Conservation (phyloP, 2,329 filamentous ascomycete genomes). For the Madurella fahalii region DNA sequence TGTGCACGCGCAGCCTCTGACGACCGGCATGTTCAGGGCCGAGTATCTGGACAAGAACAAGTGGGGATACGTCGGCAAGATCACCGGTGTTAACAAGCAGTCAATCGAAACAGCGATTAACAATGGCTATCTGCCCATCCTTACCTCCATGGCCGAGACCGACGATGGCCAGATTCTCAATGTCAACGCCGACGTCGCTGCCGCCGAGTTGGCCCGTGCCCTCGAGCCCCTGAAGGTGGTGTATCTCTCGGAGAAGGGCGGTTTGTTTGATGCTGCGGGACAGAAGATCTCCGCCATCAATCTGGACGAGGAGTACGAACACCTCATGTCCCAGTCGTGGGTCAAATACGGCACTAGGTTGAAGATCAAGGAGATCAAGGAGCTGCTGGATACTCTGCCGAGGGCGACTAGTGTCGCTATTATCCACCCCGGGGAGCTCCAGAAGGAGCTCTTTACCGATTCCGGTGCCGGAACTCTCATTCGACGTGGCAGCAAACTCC, state of each 20-base stretch:
- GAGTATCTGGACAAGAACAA: conserved; percentile 96
- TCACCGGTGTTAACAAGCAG: conserved; percentile 84
- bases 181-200: conserved; percentile 95
- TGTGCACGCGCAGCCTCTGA: conserved; percentile 83
- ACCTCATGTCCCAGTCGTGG: conserved; percentile 91
- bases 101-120: conserved; percentile 89
- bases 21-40: conserved; percentile 82
- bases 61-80: conserved; percentile 93
- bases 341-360: conserved; percentile 90
- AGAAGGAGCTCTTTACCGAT: conserved; percentile 96
- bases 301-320: conserved; percentile 91
- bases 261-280: conserved; percentile 86
- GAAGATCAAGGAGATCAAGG: conserved; percentile 98
- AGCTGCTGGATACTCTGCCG: conserved; percentile 81
- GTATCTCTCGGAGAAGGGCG: conserved; percentile 97
- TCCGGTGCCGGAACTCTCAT: conserved; percentile 92
- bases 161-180: conserved; percentile 89
- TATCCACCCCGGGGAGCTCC: conserved; percentile 90
- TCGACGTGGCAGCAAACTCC: conserved; percentile 83
- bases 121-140: conserved; percentile 84
- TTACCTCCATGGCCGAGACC: conserved; percentile 95
- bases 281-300: conserved; percentile 98
- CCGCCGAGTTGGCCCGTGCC: conserved; percentile 83
- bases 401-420: conserved; percentile 94
- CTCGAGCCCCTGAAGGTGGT: conserved; percentile 95